These are phyloP conservation scores for Pichia nakasei DNA, from an alignment of 805 yeast genomes.

Conservation along the genomic window DNA sequence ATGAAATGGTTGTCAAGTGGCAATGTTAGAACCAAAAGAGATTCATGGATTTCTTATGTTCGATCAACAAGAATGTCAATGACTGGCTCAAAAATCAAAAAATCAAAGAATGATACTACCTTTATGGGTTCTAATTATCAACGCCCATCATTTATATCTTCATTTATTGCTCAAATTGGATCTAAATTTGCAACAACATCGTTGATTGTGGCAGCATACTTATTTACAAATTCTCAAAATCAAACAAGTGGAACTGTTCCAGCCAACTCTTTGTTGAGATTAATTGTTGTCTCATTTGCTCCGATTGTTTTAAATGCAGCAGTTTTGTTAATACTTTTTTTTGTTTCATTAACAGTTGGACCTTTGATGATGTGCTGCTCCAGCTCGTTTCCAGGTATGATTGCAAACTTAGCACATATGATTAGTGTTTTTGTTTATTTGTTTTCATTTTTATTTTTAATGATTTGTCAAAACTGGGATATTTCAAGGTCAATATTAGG, in stretches of 20 bases:
- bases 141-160: constrained; percentile 30
- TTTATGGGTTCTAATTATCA: constrained; percentile 35
- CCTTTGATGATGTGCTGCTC: constrained; percentile 40
- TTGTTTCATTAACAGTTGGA: constrained; percentile 39
- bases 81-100: constrained; percentile 47
- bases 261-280: constrained; percentile 34
- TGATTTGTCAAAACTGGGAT: constrained; percentile 62
- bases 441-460: constrained; percentile 50
- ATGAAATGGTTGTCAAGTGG: constrained; percentile 46
- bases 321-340: constrained; percentile 32
- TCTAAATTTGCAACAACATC: constrained; percentile 30
- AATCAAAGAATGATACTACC: constrained; percentile 30
- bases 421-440: constrained; percentile 45
- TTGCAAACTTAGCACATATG: constrained; percentile 51
- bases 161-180: constrained; percentile 34
- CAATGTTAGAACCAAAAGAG: constrained; percentile 30
- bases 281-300: constrained; percentile 35
- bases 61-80: constrained; percentile 43
- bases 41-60: constrained; percentile 40
- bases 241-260: constrained; percentile 29
- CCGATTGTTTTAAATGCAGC: constrained; percentile 40
- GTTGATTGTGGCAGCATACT: constrained; percentile 36
- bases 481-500: constrained; percentile 54
- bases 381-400: constrained; percentile 36
- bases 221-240: constrained; percentile 48